Evolutionary conservation across 2,329 filamentous ascomycete genomes (phyloP).

Genomic region (Aspergillus transmontanensis): DNA sequence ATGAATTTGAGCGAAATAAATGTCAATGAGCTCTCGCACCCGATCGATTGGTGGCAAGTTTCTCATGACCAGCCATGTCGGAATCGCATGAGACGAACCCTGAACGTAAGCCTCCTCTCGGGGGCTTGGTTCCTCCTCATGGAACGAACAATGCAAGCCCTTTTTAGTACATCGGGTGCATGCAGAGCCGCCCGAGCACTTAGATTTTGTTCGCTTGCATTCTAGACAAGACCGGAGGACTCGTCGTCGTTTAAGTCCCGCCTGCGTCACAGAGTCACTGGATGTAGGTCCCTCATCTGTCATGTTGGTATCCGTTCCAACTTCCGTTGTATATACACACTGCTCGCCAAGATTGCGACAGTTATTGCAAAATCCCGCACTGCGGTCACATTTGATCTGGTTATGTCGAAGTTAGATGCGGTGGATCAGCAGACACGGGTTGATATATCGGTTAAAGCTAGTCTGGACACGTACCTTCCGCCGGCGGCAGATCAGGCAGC

Average conservation of each 20-base stretch:
- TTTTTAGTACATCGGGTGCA: slow-evolving; percentile 3
- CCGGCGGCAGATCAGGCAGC: not conserved
- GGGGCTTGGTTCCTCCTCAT: not conserved
- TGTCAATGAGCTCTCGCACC: slow-evolving; percentile 5
- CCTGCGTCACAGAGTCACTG: not conserved
- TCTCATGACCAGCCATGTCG: not conserved
- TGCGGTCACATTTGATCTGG: not conserved
- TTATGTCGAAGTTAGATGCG: not conserved
- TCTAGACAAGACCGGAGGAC: slow-evolving; percentile 5
- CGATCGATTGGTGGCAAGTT: not conserved
- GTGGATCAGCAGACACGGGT: not conserved
- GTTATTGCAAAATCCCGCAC: not conserved
- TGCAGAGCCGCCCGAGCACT: slow-evolving; percentile 1
- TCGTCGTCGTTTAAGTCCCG: slow-evolving; percentile 1
- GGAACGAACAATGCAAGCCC: not conserved
- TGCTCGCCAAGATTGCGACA: not conserved
- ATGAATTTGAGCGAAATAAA: slow-evolving; percentile 7
- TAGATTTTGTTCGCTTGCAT: slow-evolving; percentile 6
- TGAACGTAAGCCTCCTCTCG: not conserved
- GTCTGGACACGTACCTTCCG: not conserved
- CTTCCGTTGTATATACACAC: not conserved
- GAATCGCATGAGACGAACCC: not conserved
- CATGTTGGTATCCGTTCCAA: not conserved
- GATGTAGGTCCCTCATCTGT: not conserved
- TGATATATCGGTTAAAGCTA: not conserved